Percentiles rank a stretch among this genome's conserved stretches.
Conservation (phyloP, 345 rosid species). For the Gynandropsis gynandra region DNA sequence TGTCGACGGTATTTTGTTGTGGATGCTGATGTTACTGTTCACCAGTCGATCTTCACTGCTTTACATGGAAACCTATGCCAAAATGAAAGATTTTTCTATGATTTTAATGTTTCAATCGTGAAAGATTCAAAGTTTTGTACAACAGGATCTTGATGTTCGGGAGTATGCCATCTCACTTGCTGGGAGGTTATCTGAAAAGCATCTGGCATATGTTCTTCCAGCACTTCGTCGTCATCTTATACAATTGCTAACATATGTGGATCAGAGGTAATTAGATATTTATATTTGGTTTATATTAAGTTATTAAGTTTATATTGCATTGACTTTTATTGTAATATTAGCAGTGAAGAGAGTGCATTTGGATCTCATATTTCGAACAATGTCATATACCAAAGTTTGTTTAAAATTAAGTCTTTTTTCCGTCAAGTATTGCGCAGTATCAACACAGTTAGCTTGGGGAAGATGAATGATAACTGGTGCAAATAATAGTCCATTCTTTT, state of each 20-base stretch:
- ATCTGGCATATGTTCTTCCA: conserved; percentile 99
- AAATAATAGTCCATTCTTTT: no score
- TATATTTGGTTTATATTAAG: conserved; percentile 13
- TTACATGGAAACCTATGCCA: conserved; percentile 71
- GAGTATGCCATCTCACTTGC: conserved; percentile 92
- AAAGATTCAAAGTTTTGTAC: no score
- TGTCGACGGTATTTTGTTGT: conserved; percentile 85
- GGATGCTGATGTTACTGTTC: conserved; percentile 93
- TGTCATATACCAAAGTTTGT: no score
- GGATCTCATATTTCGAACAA: no score
- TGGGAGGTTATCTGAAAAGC: conserved; percentile 92
- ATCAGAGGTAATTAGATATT: conserved; percentile 58
- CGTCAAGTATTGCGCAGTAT: no score
- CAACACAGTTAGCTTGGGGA: no score
- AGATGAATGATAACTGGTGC: no score
- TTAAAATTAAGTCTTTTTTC: no score
- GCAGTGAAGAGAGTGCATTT: conserved; percentile 99
- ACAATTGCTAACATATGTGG: conserved; percentile 90
- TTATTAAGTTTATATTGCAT: conserved; percentile 21
- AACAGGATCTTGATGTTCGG: conserved; percentile 89
- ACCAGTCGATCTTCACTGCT: conserved; percentile 78
- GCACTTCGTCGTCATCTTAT: conserved; percentile 99
- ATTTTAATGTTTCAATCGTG: no score
- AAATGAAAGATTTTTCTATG: no score
- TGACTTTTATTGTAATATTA: conserved; percentile 39